Base-by-base conservation (phyloP, 1,139 yeast genomes). In the Geotrichum cucujoidarum region DNA sequence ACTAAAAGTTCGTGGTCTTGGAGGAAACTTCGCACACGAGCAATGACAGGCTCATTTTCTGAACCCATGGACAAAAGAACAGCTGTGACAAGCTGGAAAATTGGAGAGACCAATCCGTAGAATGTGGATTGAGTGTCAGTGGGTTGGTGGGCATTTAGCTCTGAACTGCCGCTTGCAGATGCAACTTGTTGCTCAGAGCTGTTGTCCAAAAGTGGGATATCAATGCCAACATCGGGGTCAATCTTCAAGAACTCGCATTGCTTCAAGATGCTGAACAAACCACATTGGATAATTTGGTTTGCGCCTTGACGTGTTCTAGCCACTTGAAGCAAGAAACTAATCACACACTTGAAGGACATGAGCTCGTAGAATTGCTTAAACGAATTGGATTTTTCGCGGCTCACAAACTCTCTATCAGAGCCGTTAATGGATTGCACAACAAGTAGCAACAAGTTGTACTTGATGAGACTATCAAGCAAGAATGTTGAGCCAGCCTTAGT, bases 191-290 rank as follows among this genome's bases (percentile, higher is more conserved):
- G 13, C 40, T 29, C 30, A 5, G 41, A 22, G 14, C 20, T 30
- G 38, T 16, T 39, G 40, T 13, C 20, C 25, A 16, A 35, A 18
- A 25, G 40, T 38, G 17, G 61, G 58, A 75, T 56, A 35, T 75
- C 78, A 44, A 85, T 65, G 0, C 95, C 95, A 41, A 87, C 70
- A 60, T 88, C 96, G 0, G 95, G 92, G 62, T 89, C 96, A 42
- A 83, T 72, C 39, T 72, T 64, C 46, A 88, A 68, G 57, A 87
- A 77, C 30, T 70, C 68, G 41, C 85, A 78, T 25, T 76, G 72
- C 52, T 73, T 76, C 49, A 89, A 72, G 0, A 80, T 72, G 27
- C 79, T 74, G 63, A 88, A 83, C 20, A 70, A 48, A 47, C 85
- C 95, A 60, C 84, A 77, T 60, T 87, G 90, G 25, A 88, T 68